Conservation (phyloP, 495 filamentous ascomycete genomes). For the Astrocystis sublimbata region DNA sequence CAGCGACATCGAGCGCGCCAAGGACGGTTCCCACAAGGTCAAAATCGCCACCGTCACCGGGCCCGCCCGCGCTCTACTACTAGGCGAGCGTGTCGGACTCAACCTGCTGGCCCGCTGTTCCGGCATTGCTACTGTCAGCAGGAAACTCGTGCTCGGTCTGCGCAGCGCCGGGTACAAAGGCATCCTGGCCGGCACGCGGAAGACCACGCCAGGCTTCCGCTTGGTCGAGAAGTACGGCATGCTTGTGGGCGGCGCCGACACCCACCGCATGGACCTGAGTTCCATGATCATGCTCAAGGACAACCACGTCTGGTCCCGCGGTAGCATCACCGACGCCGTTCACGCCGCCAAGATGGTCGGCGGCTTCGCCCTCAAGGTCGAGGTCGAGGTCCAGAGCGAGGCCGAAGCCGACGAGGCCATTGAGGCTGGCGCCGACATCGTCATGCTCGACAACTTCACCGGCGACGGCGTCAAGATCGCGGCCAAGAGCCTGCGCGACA, state of each 20-base stretch:
- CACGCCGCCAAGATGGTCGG: slow-evolving; percentile 77
- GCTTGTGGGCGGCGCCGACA: slow-evolving; percentile 87
- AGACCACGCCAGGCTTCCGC: slow-evolving; percentile 94
- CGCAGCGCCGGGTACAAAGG: slow-evolving; percentile 70
- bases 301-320: slow-evolving; percentile 91
- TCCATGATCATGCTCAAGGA: slow-evolving; percentile 99
- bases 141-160: slow-evolving; percentile 51
- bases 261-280: slow-evolving; percentile 87
- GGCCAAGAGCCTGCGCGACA: slow-evolving; percentile 69
- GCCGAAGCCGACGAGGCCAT: slow-evolving; percentile 90
- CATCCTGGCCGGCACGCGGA: slow-evolving; percentile 89
- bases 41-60: slow-evolving; percentile 81
- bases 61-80: slow-evolving; percentile 79
- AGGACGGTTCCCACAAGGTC: slow-evolving; percentile 52
- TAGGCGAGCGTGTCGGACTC: slow-evolving; percentile 89
- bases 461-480: slow-evolving; percentile 71
- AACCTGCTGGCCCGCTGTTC: slow-evolving; percentile 92
- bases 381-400: slow-evolving; percentile 90
- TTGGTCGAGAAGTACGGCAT: slow-evolving; percentile 98
- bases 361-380: slow-evolving; percentile 89
- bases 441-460: slow-evolving; percentile 97
- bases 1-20: slow-evolving; percentile 51
- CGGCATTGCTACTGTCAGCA: slow-evolving; percentile 77
- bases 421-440: slow-evolving; percentile 83
- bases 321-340: slow-evolving; percentile 81